Evolutionary conservation across 495 filamentous ascomycete species (phyloP).

Genomic region (Daldinia loculata): DNA sequence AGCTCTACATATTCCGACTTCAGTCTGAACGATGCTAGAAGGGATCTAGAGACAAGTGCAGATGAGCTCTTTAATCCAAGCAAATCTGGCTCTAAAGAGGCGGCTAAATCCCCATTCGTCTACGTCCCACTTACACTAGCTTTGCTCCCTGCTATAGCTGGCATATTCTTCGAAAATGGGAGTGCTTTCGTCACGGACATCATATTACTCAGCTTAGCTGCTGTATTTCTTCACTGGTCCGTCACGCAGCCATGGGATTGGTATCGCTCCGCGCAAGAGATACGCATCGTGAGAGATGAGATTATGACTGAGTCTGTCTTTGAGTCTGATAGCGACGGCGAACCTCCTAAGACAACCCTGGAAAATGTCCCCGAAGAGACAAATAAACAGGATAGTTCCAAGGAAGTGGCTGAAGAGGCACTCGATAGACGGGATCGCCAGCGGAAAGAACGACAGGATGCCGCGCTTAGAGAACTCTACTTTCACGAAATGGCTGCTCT

Average conservation of each 20-base stretch:
- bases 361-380: slow-evolving; percentile 55
- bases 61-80: slow-evolving; percentile 78
- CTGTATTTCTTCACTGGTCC: slow-evolving; percentile 93
- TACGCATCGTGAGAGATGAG: slow-evolving; percentile 59
- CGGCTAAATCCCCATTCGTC: slow-evolving; percentile 64
- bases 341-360: slow-evolving; percentile 46
- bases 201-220: slow-evolving; percentile 77
- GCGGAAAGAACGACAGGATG: slow-evolving; percentile 35
- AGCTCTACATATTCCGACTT: slow-evolving; percentile 80
- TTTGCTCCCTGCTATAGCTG: slow-evolving; percentile 83
- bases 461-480: slow-evolving; percentile 72
- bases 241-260: slow-evolving; percentile 93
- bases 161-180: slow-evolving; percentile 85
- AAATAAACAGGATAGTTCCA: slow-evolving; percentile 14
- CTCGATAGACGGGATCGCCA: slow-evolving; percentile 34
- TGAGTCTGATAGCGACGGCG: slow-evolving; percentile 58
- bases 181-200: slow-evolving; percentile 83
- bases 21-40: slow-evolving; percentile 69
- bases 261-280: slow-evolving; percentile 82
- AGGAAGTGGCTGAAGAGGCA: slow-evolving; percentile 1
- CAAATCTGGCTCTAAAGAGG: slow-evolving; percentile 37
- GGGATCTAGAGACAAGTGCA: slow-evolving; percentile 73
- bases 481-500: slow-evolving; percentile 78
- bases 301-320: slow-evolving; percentile 56
- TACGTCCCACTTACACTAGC: slow-evolving; percentile 82